Percentiles rank a stretch among this genome's conserved stretches.
Conservation (phyloP, 495 filamentous ascomycete genomes). For the Penicillium canescens region DNA sequence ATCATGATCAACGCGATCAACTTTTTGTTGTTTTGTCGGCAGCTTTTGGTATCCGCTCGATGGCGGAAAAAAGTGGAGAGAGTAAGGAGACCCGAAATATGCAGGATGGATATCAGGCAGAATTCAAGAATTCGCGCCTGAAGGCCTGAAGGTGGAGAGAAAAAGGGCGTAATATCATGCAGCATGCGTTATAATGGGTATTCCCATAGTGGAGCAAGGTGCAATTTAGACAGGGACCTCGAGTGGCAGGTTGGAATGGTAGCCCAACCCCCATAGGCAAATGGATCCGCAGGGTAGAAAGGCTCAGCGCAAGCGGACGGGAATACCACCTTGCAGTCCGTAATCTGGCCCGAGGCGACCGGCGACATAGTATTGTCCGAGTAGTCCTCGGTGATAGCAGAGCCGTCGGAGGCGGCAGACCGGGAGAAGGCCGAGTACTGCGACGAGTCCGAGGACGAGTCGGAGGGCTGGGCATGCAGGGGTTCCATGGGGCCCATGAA, state of each 20-base stretch:
- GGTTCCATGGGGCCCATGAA: slow-evolving; percentile 31
- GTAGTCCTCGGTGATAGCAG: slow-evolving; percentile 45
- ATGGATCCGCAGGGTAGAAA: slow-evolving; percentile 26
- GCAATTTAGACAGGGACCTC: slow-evolving; percentile 1
- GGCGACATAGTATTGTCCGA: slow-evolving; percentile 46
- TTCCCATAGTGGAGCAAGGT: not conserved
- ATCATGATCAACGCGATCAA: slow-evolving; percentile 11
- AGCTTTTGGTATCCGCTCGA: slow-evolving; percentile 8
- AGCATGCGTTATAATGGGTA: slow-evolving; percentile 21
- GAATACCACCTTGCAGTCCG: slow-evolving; percentile 36
- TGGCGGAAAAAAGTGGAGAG: not conserved
- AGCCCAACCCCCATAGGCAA: slow-evolving; percentile 16
- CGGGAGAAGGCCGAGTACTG: slow-evolving; percentile 43
- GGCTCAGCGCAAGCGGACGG: slow-evolving; percentile 29
- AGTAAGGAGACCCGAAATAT: not conserved
- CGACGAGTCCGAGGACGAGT: slow-evolving; percentile 41
- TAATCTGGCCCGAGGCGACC: slow-evolving; percentile 29
- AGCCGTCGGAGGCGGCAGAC: slow-evolving; percentile 43
- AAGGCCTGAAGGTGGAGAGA: not conserved
- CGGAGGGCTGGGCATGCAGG: slow-evolving; percentile 40
- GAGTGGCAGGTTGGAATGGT: slow-evolving; percentile 28
- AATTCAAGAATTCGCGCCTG: not conserved
- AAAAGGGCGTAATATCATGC: slow-evolving; percentile 10
- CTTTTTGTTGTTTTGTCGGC: slow-evolving; percentile 8
- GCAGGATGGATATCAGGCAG: not conserved